Conservation (phyloP, 2,329 filamentous ascomycete species). For the Mariannaea elegans region DNA sequence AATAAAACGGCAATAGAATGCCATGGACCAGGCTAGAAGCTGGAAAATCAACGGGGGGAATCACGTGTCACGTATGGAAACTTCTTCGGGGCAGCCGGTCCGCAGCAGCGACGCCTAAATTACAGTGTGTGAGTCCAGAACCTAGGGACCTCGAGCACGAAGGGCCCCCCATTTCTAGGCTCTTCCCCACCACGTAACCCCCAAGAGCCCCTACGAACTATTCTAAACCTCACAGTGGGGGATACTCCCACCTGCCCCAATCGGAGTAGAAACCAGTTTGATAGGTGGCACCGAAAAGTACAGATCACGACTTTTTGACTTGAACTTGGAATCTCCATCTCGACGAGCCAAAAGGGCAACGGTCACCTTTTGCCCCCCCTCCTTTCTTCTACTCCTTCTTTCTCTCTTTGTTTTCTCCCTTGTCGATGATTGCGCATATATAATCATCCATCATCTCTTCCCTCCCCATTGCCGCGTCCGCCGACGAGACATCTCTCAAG, state of each 20-base stretch:
- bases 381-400: not conserved
- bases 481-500: slow-evolving; percentile 28
- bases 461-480: slow-evolving; percentile 9
- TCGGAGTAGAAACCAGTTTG: slow-evolving; percentile 12
- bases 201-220: not conserved
- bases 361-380: not conserved
- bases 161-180: not conserved
- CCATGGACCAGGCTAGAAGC: slow-evolving; percentile 18
- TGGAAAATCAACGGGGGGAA: not conserved
- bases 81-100: slow-evolving; percentile 14
- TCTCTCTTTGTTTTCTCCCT: not conserved
- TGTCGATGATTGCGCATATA: slow-evolving; percentile 14
- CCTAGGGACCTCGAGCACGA: not conserved
- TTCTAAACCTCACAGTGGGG: not conserved
- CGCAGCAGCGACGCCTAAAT: slow-evolving; percentile 10
- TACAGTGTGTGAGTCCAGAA: slow-evolving; percentile 1
- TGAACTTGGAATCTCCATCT: slow-evolving; percentile 15
- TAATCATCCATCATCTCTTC: not conserved
- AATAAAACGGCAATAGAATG: slow-evolving; percentile 9
- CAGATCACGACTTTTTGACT: slow-evolving; percentile 38
- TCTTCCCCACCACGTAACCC: not conserved
- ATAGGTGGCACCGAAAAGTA: slow-evolving; percentile 36
- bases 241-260: slow-evolving; percentile 20
- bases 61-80: slow-evolving; percentile 14
- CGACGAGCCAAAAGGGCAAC: slow-evolving; percentile 4